Percentiles rank a stretch among this genome's conserved stretches.
These are phyloP conservation scores for Hypoxylon crocopeplum DNA, from an alignment of 495 filamentous ascomycete species.

Conservation along the genomic window DNA sequence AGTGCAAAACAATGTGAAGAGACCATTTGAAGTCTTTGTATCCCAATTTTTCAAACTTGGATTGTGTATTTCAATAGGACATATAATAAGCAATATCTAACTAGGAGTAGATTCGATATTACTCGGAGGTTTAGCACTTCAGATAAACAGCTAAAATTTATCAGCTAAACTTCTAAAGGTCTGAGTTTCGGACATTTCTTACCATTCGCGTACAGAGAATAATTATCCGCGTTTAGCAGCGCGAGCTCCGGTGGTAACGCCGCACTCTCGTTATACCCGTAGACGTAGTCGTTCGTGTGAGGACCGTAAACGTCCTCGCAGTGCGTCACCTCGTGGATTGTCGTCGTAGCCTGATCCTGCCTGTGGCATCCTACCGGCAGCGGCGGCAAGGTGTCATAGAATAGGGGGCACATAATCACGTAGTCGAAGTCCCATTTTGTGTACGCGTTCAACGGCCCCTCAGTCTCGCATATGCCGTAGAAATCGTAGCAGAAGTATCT, in stretches of 20 bases:
- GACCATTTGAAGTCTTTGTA: too few species aligned
- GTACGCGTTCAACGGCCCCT: constrained; percentile 27
- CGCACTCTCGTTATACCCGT: constrained; percentile 60
- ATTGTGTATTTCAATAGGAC: too few species aligned
- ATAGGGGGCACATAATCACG: constrained; percentile 28
- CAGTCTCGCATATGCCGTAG: constrained; percentile 15
- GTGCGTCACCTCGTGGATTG: constrained; percentile 68
- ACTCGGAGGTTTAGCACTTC: constrained; percentile 13
- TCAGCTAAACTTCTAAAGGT: constrained; percentile 3
- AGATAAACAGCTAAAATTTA: constrained; percentile 18
- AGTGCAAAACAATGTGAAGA: too few species aligned
- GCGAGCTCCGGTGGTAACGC: constrained; percentile 50
- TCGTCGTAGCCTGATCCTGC: constrained; percentile 64
- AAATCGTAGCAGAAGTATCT: constrained; percentile 23
- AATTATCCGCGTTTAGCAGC: constrained; percentile 65
- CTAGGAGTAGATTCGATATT: too few species aligned
- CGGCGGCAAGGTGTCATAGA: constrained; percentile 47
- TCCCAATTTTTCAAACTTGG: too few species aligned
- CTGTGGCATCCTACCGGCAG: constrained; percentile 57
- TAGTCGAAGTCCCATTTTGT: constrained; percentile 19
- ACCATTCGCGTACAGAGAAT: constrained; percentile 65
- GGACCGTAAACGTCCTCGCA: constrained; percentile 48
- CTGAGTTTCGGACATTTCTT: constrained; percentile 14
- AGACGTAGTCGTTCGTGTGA: constrained; percentile 60
- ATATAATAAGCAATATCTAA: too few species aligned